Conservation (phyloP, 78 protist species). For the Isochrysis galbana region DNA sequence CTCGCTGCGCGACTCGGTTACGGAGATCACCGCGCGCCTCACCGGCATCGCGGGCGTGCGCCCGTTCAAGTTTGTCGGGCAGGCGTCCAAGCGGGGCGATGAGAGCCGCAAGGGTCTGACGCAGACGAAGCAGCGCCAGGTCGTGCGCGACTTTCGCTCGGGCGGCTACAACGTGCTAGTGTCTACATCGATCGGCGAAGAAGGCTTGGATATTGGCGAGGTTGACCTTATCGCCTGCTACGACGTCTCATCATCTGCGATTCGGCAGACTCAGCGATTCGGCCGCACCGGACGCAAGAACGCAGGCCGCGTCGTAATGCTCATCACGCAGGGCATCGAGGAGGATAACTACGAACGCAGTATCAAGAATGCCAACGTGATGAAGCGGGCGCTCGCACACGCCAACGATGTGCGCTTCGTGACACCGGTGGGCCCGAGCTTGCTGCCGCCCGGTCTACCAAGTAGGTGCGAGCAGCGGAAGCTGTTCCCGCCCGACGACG, state of each 20-base stretch:
- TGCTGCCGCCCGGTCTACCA: neutral
- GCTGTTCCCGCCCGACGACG: neutral
- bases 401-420: neutral
- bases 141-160: slow-evolving; percentile 53
- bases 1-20: neutral
- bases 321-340: slow-evolving; percentile 17
- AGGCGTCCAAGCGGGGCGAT: neutral
- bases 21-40: neutral
- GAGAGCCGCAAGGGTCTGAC: slow-evolving; percentile 24
- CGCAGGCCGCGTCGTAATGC: slow-evolving; percentile 28
- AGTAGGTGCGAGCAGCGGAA: neutral
- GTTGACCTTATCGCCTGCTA: slow-evolving; percentile 90
- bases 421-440: neutral
- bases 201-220: slow-evolving; percentile 61
- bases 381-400: neutral
- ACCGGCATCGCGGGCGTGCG: neutral
- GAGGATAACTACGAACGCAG: neutral
- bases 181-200: slow-evolving; percentile 87
- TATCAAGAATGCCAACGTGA: neutral
- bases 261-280: slow-evolving; percentile 84
- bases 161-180: slow-evolving; percentile 86
- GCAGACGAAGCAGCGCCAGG: slow-evolving; percentile 39
- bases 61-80: neutral
- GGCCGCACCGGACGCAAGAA: slow-evolving; percentile 93
- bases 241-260: slow-evolving; percentile 73